Base-by-base conservation (phyloP, 345 rosid genomes). In the Lepidium aucheri region DNA sequence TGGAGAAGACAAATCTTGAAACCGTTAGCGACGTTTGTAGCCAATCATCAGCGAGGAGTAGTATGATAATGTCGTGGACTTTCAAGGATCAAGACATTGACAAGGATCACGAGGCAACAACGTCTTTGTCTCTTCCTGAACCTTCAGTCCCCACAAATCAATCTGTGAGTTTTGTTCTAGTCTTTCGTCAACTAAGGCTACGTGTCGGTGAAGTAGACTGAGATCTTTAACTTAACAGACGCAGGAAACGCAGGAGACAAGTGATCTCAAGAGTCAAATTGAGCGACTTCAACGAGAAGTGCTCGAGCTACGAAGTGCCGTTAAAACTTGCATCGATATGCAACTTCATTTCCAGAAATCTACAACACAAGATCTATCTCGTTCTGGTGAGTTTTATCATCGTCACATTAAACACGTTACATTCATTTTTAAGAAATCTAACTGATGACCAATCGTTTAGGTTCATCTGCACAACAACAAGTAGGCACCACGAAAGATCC, bases 221-320 rank as follows among this genome's bases (percentile, higher is more conserved):
- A 53, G 38, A 17, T 67, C 36, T 44, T 28, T 66, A 9, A 22
- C 11, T 28, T 52, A 36, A 53, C 6, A 66, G 32, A 43, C 54
- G 8, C 80, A 88, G 88, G 99, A 86, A 70, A 77, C 78, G 82
- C 89, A 88, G 55, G 73, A 83, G 22, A 73, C 89, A 33, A 79
- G 70, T 60, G 88, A 87, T 38, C 70, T 94, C 73, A 81, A 81
- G 69, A 82, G 76, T 16, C 89, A 90, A 14, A 82, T 94, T 72
- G 86, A 75, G 68, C 96, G 81, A 70, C 84, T 94, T 55, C 83
- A 80, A 68, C 77, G 59, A 0, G 97, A 90, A 76, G 79, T 94
- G 82, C 57, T 76, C 1, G 96, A 88, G 62, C 75, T 90, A 24
- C 73, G 84, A 72, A 82, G 69, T 61, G 49, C 89, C 8, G 56